These are phyloP conservation scores for Rhododendron ovatum DNA, from an alignment of 148 eudicot species.

Conservation along the genomic window DNA sequence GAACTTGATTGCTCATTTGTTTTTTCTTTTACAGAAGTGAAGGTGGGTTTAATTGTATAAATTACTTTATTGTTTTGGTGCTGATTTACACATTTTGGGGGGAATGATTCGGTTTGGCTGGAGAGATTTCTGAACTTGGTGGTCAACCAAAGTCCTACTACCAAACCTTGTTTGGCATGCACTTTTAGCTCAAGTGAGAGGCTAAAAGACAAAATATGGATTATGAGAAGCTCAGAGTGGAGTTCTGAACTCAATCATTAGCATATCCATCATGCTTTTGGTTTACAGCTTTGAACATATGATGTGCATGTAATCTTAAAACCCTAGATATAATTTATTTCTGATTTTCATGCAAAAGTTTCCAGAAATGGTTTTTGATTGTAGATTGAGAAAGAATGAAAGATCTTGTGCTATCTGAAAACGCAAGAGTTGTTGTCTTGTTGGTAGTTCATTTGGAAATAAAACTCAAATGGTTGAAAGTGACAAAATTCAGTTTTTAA, in stretches of 20 bases:
- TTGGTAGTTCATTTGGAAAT: neutral
- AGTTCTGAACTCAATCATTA: neutral
- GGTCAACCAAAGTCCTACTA: neutral
- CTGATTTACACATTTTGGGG: neutral
- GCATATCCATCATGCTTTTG: neutral
- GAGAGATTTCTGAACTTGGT: neutral
- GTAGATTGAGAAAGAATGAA: neutral
- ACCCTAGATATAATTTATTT: neutral
- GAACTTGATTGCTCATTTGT: neutral
- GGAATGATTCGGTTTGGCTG: neutral
- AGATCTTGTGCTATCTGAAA: neutral
- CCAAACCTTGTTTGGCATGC: neutral
- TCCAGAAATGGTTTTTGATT: neutral
- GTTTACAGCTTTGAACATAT: neutral
- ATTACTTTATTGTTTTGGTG: neutral
- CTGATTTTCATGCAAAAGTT: neutral
- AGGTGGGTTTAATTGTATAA: neutral
- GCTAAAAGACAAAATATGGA: neutral
- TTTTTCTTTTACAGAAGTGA: neutral
- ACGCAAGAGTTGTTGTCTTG: neutral
- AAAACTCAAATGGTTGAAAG: neutral
- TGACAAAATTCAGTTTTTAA: neutral
- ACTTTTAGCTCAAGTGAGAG: neutral
- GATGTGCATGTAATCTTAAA: neutral
- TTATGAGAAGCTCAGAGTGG: neutral